Conservation (phyloP, 148 eudicot genomes). For the Diospyros lotus region DNA sequence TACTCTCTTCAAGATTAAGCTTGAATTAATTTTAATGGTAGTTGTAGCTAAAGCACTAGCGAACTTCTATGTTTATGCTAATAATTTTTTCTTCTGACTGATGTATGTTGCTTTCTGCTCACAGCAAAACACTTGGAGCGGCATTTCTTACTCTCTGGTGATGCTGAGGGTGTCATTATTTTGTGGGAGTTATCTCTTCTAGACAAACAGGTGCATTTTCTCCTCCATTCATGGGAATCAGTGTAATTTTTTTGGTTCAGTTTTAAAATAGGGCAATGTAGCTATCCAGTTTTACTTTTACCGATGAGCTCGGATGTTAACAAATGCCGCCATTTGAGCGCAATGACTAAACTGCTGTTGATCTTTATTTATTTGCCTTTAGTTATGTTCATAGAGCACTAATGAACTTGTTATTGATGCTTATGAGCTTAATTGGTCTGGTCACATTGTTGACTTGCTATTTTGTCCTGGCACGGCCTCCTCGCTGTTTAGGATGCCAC, state of each 20-base stretch:
- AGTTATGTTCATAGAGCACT: too few species aligned
- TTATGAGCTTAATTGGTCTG: not conserved
- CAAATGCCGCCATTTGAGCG: too few species aligned
- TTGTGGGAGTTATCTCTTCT: slow-evolving; percentile 65
- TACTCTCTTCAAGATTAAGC: slow-evolving; percentile 4
- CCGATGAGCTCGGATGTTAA: not conserved
- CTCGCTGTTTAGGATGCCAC: not conserved
- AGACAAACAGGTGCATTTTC: slow-evolving; percentile 47
- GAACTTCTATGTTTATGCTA: not conserved
- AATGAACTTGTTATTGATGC: too few species aligned
- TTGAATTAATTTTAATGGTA: slow-evolving; percentile 1
- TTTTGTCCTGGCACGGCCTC: not conserved
- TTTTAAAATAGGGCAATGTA: not conserved
- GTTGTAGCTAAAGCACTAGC: too few species aligned
- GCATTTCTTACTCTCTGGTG: slow-evolving; percentile 78
- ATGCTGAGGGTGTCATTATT: slow-evolving; percentile 66
- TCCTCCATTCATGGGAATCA: not conserved
- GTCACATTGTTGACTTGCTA: not conserved
- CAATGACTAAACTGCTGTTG: too few species aligned
- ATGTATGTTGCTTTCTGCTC: not conserved
- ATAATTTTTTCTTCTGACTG: not conserved
- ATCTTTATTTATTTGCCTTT: too few species aligned
- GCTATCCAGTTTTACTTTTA: not conserved
- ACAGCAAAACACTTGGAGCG: slow-evolving; percentile 53
- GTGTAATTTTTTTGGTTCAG: not conserved